These are phyloP conservation scores for Amanita exitialis DNA, from an alignment of 768 basidiomycete species.

Conservation along the genomic window DNA sequence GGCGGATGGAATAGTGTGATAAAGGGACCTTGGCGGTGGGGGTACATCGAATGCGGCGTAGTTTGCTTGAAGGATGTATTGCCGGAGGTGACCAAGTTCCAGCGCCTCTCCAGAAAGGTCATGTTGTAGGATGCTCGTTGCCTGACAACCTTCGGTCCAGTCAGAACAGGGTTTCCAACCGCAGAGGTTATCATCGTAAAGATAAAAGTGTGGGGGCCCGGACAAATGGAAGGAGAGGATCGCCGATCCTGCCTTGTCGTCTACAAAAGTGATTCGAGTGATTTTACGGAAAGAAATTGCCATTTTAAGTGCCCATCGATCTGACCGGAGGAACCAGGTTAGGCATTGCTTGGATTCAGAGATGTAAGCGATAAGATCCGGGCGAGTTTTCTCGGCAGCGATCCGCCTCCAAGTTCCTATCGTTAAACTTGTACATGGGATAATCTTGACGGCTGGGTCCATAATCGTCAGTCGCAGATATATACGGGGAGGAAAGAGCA, in stretches of 20 bases:
- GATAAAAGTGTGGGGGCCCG: conserved; percentile 57
- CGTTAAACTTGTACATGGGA: conserved; percentile 65
- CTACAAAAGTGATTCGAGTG: conserved; percentile 43
- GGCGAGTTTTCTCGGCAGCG: conserved; percentile 37
- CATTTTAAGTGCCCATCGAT: conserved; percentile 76
- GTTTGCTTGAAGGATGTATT: conserved; percentile 28
- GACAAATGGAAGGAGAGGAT: conserved; percentile 57
- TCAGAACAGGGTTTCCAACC: conserved; percentile 61
- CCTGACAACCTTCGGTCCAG: conserved; percentile 72
- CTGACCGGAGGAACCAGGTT: conserved; percentile 72
- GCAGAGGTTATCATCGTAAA: conserved; percentile 34
- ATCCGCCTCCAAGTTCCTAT: conserved; percentile 78
- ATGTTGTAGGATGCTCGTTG: conserved; percentile 53
- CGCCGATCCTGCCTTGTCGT: conserved; percentile 43
- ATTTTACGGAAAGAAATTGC: conserved; percentile 65
- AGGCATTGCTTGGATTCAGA: conserved; percentile 58
- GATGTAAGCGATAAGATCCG: conserved; percentile 70
- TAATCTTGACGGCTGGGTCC: conserved; percentile 56
- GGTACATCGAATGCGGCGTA: background rate
- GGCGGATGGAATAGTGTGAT: conserved; percentile 23
- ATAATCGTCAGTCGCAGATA: background rate
- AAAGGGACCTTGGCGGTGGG: background rate
- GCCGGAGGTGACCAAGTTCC: conserved; percentile 48
- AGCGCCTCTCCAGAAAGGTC: conserved; percentile 53
- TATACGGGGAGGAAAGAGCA: background rate